A percentile compares a stretch with the other conserved stretches of the same genome.
Evolutionary conservation across 306 rosid species (phyloP).

Genomic region (Prunus mume): DNA sequence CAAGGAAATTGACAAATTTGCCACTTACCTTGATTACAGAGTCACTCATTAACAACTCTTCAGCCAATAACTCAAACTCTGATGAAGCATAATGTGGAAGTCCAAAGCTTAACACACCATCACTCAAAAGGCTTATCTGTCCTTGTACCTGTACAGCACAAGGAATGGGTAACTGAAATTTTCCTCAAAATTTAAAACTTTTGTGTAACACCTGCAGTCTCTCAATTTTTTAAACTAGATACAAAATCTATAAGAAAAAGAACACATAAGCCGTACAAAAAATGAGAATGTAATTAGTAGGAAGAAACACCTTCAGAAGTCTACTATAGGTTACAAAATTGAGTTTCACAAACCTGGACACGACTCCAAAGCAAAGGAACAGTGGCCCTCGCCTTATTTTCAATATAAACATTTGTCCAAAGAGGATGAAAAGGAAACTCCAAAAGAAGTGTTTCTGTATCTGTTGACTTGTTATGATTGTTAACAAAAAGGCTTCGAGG

Average conservation of each 20-base stretch:
- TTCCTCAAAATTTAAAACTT: not conserved
- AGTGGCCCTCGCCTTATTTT: slow-evolving; percentile 88
- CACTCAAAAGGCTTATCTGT: slow-evolving; percentile 83
- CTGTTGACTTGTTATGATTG: slow-evolving; percentile 80
- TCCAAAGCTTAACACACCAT: slow-evolving; percentile 91
- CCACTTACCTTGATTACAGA: slow-evolving; percentile 76
- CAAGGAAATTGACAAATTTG: slow-evolving; percentile 11
- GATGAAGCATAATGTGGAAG: slow-evolving; percentile 84
- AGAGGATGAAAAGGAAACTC: slow-evolving; percentile 96
- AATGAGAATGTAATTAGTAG: not conserved
- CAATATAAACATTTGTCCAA: slow-evolving; percentile 89
- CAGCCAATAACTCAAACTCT: slow-evolving; percentile 96
- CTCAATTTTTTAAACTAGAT: not conserved
- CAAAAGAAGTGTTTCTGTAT: slow-evolving; percentile 91
- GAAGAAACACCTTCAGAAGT: not conserved
- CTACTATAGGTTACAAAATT: slow-evolving; percentile 10
- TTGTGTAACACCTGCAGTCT: not conserved
- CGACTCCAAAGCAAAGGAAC: slow-evolving; percentile 99
- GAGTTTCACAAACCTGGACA: slow-evolving; percentile 78
- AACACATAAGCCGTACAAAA: not conserved
- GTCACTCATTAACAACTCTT: slow-evolving; percentile 94
- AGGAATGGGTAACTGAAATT: not conserved
- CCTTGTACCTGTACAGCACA: slow-evolving; percentile 80
- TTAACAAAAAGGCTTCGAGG: slow-evolving; percentile 82
- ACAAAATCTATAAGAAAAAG: not conserved